These are phyloP conservation scores for Porogramme epimiltina DNA, from an alignment of 1,284 basidiomycete genomes.

Conservation along the genomic window DNA sequence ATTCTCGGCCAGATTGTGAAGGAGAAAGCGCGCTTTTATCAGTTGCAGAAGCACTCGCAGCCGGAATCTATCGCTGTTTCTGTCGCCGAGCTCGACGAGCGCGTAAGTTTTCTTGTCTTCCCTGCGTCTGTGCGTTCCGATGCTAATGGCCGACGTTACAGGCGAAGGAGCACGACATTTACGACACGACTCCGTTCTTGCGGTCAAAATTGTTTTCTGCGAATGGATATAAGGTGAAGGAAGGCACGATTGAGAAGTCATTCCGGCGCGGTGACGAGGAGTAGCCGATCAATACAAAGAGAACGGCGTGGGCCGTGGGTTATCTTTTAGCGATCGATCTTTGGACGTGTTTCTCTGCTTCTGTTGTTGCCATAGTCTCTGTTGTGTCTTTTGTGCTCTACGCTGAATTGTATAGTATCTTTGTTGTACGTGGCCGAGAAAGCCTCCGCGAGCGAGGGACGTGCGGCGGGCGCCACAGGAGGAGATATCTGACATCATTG, in stretches of 20 bases:
- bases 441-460: background rate
- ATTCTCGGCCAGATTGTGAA: conserved; percentile 94
- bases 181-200: conserved; percentile 86
- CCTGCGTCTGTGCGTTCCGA: background rate
- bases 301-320: background rate
- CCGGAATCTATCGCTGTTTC: conserved; percentile 78
- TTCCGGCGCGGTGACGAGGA: conserved; percentile 42
- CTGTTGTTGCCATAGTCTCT: background rate
- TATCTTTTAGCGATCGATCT: background rate
- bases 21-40: conserved; percentile 87
- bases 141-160: conserved; percentile 30
- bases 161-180: conserved; percentile 96
- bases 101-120: conserved; percentile 50
- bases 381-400: background rate
- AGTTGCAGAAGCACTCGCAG: conserved; percentile 75
- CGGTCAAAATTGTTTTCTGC: conserved; percentile 82
- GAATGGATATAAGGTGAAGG: conserved; percentile 84
- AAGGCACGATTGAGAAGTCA: conserved; percentile 69
- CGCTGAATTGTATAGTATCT: background rate
- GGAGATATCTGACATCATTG: conserved; percentile 23
- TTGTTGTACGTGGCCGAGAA: background rate
- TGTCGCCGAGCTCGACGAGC: conserved; percentile 78
- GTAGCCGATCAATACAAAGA: conserved; percentile 4
- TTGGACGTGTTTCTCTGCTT: background rate
- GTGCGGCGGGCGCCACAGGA: background rate